Percentiles rank a stretch among this genome's conserved stretches.
Conservation (phyloP, 176 grass and related monocot genomes). For the Calamus simplicifolius region DNA sequence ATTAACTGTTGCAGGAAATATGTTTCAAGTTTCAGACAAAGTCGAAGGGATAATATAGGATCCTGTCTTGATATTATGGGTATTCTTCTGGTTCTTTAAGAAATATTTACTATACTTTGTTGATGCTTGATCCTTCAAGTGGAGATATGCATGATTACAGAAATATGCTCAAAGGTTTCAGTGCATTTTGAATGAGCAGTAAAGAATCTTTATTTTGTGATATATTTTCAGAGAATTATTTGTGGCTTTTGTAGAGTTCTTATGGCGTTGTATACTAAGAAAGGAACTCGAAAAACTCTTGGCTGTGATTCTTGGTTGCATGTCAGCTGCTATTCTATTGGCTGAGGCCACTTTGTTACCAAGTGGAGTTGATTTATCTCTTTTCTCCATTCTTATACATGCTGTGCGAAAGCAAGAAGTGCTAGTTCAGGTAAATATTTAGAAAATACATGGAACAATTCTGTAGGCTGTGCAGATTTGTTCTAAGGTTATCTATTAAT, state of each 20-base stretch:
- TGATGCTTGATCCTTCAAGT: too few relatives aligned
- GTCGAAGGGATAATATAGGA: constrained; percentile 48
- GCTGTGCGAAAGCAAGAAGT: constrained; percentile 84
- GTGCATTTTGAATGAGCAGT: too few relatives aligned
- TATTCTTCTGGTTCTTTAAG: constrained; percentile 28
- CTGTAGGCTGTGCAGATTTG: too few relatives aligned
- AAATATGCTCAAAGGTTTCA: too few relatives aligned
- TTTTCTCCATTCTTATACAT: constrained; percentile 91
- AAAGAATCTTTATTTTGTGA: too few relatives aligned
- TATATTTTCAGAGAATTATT: not conserved
- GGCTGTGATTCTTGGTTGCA: constrained; percentile 64
- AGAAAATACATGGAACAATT: too few relatives aligned
- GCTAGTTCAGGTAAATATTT: constrained; percentile 73
- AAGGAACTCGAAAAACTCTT: constrained; percentile 84
- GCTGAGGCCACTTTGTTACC: constrained; percentile 97
- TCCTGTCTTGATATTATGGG: constrained; percentile 74
- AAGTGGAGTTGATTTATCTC: constrained; percentile 87
- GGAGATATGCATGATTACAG: too few relatives aligned
- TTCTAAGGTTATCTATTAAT: too few relatives aligned
- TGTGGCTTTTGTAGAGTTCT: constrained; percentile 58
- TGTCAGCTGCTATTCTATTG: constrained; percentile 90
- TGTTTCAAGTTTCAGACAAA: constrained; percentile 75
- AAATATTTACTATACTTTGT: too few relatives aligned
- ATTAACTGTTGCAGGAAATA: constrained; percentile 51
- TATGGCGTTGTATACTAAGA: constrained; percentile 89